phyloP scores from a whole-genome alignment of 225 moss, liverwort and hornwort genomes.

The Bryoerythrophyllum caledonicum region DNA sequence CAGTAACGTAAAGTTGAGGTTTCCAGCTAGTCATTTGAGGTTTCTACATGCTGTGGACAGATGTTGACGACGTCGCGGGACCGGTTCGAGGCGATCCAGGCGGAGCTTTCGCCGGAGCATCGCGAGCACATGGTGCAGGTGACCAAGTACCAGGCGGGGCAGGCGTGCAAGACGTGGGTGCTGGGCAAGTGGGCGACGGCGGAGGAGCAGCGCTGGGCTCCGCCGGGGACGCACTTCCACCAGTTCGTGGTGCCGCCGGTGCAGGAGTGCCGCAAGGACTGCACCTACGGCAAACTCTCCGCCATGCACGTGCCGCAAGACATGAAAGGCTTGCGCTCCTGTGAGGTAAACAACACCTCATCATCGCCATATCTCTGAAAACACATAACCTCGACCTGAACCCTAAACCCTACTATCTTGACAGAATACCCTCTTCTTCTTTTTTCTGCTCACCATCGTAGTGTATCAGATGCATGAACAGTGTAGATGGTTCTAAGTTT shows the following conservation, averaged over 20 bases:
- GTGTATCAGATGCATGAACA: too few relatives aligned
- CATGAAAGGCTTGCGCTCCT: constrained; percentile 79
- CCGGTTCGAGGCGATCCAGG: constrained; percentile 70
- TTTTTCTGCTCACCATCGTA: too few relatives aligned
- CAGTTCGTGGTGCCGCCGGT: constrained; percentile 90
- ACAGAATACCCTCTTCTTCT: too few relatives aligned
- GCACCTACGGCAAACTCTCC: constrained; percentile 82
- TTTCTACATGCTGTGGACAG: too few relatives aligned
- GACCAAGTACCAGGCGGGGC: constrained; percentile 83
- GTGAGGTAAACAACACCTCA: constrained; percentile 54
- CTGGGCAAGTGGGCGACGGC: constrained; percentile 81
- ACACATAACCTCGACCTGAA: too few relatives aligned
- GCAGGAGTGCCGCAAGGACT: constrained; percentile 66
- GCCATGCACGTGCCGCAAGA: constrained; percentile 81
- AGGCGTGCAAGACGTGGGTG: constrained; percentile 72
- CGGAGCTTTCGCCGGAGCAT: constrained; percentile 53
- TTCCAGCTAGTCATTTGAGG: too few relatives aligned
- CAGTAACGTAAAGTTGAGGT: too few relatives aligned
- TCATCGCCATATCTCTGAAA: too few relatives aligned
- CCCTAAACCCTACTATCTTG: too few relatives aligned
- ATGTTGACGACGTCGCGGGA: constrained; percentile 88
- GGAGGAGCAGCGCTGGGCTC: constrained; percentile 73
- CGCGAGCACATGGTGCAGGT: constrained; percentile 71
- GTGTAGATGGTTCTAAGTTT: too few relatives aligned
- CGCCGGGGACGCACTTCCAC: constrained; percentile 75